Base-by-base conservation (phyloP, 2,329 filamentous ascomycete genomes). In the Claviceps sp. region DNA sequence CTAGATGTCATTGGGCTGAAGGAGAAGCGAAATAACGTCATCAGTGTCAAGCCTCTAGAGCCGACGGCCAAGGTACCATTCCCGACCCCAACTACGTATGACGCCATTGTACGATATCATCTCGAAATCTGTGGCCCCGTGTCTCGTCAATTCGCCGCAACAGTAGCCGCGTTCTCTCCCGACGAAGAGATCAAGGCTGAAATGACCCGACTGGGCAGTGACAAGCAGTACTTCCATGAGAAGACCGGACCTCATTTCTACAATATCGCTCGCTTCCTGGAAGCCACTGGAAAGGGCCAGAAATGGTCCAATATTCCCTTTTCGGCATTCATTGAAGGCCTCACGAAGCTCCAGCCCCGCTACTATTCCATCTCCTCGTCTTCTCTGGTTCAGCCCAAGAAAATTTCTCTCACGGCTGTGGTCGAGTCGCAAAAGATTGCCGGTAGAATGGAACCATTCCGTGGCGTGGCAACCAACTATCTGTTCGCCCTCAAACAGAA, bases 341-440 rank as follows among this genome's bases (percentile, higher is more conserved):
- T 98, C 55, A 87, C 84, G 70, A 97, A 96, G 75, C 82, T 98
- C 53, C 93, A 98, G 69, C 91, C 93, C 41, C 88, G 93, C 48
- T 98, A 97, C 77, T 98, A 98, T 75, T 98, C 94, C 48, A 98
- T 98, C 68, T 98, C 93, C 2, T 98, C 94, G 1, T 97, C 93
- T 1, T 96, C 93, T 6, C 69, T 89, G 8, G 90, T 95, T 16
- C 90, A 98, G 66, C 90, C 93, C 66, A 84, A 95, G 70, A 91
- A 89, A 73, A 89, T 98, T 59, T 88, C 93, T 55, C 86, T 98
- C 62, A 98, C 93, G 16, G 91, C 91, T 53, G 85, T 97, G 42
- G 91, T 98, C 54, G 93, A 97, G 67, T 88, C 84, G 13, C 78
- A 89, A 60, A 71, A 80, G 54, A 79, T 95, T 57, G 83, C 89